Conservation (phyloP, 495 filamentous ascomycete species). For the Aspergillus cristatus region DNA sequence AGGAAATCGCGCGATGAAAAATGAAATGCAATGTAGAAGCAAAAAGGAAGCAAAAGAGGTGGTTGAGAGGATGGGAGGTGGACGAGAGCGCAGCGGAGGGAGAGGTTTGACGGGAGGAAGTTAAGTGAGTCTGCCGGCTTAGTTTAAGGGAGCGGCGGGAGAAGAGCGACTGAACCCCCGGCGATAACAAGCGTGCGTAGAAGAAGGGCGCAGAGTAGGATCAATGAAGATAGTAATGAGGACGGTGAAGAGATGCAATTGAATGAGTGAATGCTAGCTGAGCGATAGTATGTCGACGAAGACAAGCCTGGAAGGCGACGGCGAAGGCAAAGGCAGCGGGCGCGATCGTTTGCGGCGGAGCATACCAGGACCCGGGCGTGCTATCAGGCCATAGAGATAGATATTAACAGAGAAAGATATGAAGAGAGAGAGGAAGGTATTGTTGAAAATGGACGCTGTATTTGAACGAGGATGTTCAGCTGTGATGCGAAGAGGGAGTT, state of each 20-base stretch:
- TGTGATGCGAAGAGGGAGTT: too few relatives aligned
- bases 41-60: slow-evolving; percentile 16
- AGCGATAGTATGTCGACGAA: slow-evolving; percentile 4
- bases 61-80: slow-evolving; percentile 16
- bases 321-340: slow-evolving; percentile 4
- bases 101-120: slow-evolving; percentile 26
- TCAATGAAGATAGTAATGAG: slow-evolving; percentile 5
- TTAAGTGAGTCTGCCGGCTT: slow-evolving; percentile 14
- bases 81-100: slow-evolving; percentile 25
- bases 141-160: slow-evolving; percentile 25
- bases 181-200: slow-evolving; percentile 21
- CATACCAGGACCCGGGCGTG: neutral
- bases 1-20: slow-evolving; percentile 19
- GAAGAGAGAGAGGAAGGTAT: too few relatives aligned
- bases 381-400: too few relatives aligned
- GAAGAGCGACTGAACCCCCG: slow-evolving; percentile 14
- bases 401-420: too few relatives aligned
- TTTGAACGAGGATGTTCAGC: too few relatives aligned
- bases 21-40: slow-evolving; percentile 14
- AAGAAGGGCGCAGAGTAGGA: slow-evolving; percentile 7
- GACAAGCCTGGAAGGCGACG: slow-evolving; percentile 6
- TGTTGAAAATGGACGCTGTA: too few relatives aligned
- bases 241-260: neutral
- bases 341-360: slow-evolving; percentile 9
- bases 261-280: neutral